These are phyloP conservation scores for Trichoderma citrinoviride DNA, from an alignment of 2,329 filamentous ascomycete genomes.

Conservation along the genomic window DNA sequence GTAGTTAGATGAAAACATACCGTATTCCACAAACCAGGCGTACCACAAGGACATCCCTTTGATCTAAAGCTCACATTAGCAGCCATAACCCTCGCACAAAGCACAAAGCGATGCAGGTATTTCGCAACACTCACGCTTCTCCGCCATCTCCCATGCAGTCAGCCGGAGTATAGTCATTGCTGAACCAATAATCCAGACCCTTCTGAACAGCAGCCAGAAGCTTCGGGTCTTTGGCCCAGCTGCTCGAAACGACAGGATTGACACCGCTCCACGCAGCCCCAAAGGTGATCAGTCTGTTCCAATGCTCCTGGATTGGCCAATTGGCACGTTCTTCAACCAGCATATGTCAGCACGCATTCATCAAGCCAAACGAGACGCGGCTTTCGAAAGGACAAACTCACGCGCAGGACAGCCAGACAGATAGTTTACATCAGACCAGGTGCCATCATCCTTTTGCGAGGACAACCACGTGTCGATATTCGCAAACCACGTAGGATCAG, in stretches of 20 bases:
- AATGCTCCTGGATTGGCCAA: slow-evolving; percentile 29
- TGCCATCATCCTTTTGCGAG: slow-evolving; percentile 26
- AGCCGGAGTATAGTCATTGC: slow-evolving; percentile 25
- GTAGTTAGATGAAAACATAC: neutral
- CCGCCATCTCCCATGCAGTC: slow-evolving; percentile 29
- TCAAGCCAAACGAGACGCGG: neutral
- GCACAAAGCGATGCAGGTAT: neutral
- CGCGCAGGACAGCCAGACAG: slow-evolving; percentile 27
- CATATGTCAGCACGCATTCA: neutral
- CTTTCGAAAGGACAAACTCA: slow-evolving; percentile 10
- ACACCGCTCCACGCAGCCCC: slow-evolving; percentile 29
- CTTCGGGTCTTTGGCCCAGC: slow-evolving; percentile 23
- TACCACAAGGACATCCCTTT: slow-evolving; percentile 23
- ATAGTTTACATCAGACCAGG: slow-evolving; percentile 29
- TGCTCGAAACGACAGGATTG: slow-evolving; percentile 23
- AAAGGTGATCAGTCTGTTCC: slow-evolving; percentile 27
- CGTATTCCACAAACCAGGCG: slow-evolving; percentile 27
- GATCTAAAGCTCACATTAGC: neutral
- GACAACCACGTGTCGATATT: slow-evolving; percentile 25
- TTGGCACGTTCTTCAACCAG: slow-evolving; percentile 26
- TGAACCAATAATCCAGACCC: slow-evolving; percentile 28
- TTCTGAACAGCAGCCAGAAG: slow-evolving; percentile 24
- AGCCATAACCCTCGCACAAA: neutral
- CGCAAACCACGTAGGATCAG: slow-evolving; percentile 25
- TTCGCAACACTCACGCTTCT: slow-evolving; percentile 16